These are phyloP conservation scores for Pestalotiopsis sp. DNA, from an alignment of 2,329 filamentous ascomycete species.

Conservation along the genomic window DNA sequence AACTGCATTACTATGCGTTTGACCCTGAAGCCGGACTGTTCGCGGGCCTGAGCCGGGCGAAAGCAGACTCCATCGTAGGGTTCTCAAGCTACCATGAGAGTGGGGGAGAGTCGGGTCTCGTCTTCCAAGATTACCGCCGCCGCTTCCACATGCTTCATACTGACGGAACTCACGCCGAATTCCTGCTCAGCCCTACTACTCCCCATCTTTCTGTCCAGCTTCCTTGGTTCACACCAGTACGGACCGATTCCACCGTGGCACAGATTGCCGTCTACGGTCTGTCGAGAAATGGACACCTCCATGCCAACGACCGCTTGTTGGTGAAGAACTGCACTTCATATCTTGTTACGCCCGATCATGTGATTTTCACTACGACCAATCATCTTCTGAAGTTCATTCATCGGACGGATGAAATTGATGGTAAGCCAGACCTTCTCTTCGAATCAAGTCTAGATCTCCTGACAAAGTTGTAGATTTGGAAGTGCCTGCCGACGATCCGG, in stretches of 20 bases:
- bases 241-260: slow-evolving; percentile 38
- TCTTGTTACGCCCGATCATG: slow-evolving; percentile 74
- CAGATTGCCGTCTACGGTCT: slow-evolving; percentile 60
- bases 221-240: slow-evolving; percentile 54
- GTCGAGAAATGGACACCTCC: slow-evolving; percentile 75
- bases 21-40: slow-evolving; percentile 23
- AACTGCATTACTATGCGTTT: slow-evolving; percentile 24
- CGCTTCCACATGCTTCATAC: slow-evolving; percentile 20
- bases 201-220: slow-evolving; percentile 46
- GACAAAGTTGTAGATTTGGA: slow-evolving; percentile 66
- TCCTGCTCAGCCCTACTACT: slow-evolving; percentile 17
- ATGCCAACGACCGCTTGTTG: slow-evolving; percentile 72
- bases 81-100: slow-evolving; percentile 31
- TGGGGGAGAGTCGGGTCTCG: slow-evolving; percentile 26
- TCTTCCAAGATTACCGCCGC: slow-evolving; percentile 49
- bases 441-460: neutral
- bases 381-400: slow-evolving; percentile 96
- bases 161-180: slow-evolving; percentile 20
- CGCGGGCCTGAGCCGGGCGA: slow-evolving; percentile 20
- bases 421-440: slow-evolving; percentile 42
- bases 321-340: slow-evolving; percentile 93
- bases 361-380: slow-evolving; percentile 90
- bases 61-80: slow-evolving; percentile 30
- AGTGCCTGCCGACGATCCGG: slow-evolving; percentile 83
- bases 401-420: slow-evolving; percentile 60